Percentiles rank a stretch among this genome's conserved stretches.
Evolutionary conservation across 768 basidiomycete genomes (phyloP).

Genomic region (Xerocomus spinulosus): DNA sequence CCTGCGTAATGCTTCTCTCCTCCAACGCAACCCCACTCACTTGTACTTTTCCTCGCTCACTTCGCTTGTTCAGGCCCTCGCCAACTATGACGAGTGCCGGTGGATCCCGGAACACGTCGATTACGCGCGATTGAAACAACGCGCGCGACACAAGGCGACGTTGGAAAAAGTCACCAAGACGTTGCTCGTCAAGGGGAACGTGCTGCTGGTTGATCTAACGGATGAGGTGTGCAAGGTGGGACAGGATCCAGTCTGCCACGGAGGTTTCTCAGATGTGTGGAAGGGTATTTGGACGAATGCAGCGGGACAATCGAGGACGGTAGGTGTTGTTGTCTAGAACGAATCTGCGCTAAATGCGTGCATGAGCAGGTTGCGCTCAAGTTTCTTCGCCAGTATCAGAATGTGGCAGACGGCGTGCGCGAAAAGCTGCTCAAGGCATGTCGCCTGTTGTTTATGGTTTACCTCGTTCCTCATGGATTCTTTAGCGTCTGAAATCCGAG

Average conservation of each 20-base stretch:
- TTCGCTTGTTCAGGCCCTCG: constrained; percentile 47
- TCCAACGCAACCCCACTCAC: constrained; percentile 46
- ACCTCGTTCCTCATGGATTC: background rate
- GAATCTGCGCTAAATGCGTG: constrained; percentile 1
- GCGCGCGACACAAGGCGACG: constrained; percentile 53
- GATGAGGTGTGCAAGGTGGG: constrained; percentile 50
- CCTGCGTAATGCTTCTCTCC: constrained; percentile 54
- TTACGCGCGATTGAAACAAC: constrained; percentile 51
- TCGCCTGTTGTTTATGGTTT: background rate
- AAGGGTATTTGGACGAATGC: constrained; percentile 51
- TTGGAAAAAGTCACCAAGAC: constrained; percentile 55
- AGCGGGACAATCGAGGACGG: constrained; percentile 31
- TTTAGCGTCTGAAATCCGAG: constrained; percentile 53
- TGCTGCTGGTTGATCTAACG: constrained; percentile 50
- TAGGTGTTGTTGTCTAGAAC: background rate
- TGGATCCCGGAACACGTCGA: constrained; percentile 51
- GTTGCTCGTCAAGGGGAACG: constrained; percentile 44
- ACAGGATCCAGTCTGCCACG: constrained; percentile 45
- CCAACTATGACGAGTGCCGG: constrained; percentile 54
- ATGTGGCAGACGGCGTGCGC: constrained; percentile 46
- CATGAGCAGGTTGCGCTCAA: constrained; percentile 52
- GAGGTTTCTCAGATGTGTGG: constrained; percentile 61
- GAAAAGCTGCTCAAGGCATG: constrained; percentile 50
- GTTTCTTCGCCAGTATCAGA: constrained; percentile 43
- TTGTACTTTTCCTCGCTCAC: constrained; percentile 53